Evolutionary conservation across 179 eudicot species (phyloP).

Genomic region (Amaranthus tricolor): DNA sequence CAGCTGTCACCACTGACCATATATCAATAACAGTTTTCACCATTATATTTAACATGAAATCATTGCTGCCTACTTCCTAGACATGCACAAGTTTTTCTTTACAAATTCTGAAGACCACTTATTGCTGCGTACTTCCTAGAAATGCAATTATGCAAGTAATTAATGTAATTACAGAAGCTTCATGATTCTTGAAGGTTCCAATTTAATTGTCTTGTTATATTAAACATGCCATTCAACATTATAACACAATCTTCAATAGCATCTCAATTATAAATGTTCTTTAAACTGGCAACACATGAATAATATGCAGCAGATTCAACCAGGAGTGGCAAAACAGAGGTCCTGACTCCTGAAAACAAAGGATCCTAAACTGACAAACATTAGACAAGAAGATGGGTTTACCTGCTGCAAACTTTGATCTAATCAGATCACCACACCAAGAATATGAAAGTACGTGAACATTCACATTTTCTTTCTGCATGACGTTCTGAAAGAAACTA

Average conservation of each 20-base stretch:
- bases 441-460: constrained; percentile 87
- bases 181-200: too few species aligned
- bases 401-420: constrained; percentile 86
- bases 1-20: neutral
- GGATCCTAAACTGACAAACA: neutral
- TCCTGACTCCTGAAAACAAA: neutral
- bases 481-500: constrained; percentile 55
- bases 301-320: neutral
- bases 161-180: too few species aligned
- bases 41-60: too few species aligned
- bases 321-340: neutral
- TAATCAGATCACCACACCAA: constrained; percentile 93
- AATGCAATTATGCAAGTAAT: too few species aligned
- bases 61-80: too few species aligned
- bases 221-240: neutral
- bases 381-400: constrained; percentile 18
- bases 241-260: neutral
- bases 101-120: too few species aligned
- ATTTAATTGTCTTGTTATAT: too few species aligned
- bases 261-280: neutral
- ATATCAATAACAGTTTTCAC: neutral
- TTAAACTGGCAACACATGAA: neutral
- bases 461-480: constrained; percentile 58
- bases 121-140: too few species aligned
- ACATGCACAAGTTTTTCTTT: too few species aligned